Evolutionary conservation across 352 stramenopile species (phyloP).

Genomic region (Phytophthora cactorum): DNA sequence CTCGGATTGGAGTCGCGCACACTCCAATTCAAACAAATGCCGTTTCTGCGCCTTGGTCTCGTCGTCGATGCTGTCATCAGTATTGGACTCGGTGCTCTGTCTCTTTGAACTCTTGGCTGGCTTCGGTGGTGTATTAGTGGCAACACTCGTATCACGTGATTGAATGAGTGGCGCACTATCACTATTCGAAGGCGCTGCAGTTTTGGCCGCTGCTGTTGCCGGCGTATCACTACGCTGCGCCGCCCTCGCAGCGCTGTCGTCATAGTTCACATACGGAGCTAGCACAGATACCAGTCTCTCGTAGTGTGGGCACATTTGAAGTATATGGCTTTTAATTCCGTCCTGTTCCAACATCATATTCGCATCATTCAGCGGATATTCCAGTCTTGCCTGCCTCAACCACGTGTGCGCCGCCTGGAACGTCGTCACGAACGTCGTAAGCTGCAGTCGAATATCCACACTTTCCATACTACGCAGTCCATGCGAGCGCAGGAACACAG

Average conservation of each 20-base stretch:
- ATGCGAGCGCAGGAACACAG: conserved; percentile 38
- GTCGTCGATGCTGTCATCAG: conserved; percentile 10
- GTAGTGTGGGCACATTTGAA: conserved; percentile 51
- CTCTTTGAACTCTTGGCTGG: not conserved
- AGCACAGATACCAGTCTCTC: conserved; percentile 42
- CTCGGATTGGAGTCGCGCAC: conserved; percentile 53
- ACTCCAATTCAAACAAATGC: conserved; percentile 57
- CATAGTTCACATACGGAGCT: conserved; percentile 33
- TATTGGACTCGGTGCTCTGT: conserved; percentile 15
- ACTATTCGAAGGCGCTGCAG: not conserved
- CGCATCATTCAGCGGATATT: conserved; percentile 21
- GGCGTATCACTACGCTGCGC: conserved; percentile 3
- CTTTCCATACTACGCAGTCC: conserved; percentile 31
- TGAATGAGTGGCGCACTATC: not conserved
- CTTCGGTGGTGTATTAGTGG: conserved; percentile 5
- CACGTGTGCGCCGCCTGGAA: conserved; percentile 47
- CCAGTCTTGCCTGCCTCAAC: conserved; percentile 33
- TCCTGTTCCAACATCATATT: conserved; percentile 34
- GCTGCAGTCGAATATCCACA: conserved; percentile 34
- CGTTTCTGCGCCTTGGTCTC: conserved; percentile 48
- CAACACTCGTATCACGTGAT: not conserved
- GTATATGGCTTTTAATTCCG: conserved; percentile 40
- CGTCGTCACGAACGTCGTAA: conserved; percentile 40
- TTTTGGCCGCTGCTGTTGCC: not conserved
- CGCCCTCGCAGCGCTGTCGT: conserved; percentile 19